Percentiles rank a stretch among this genome's conserved stretches.
Conservation (phyloP, 768 basidiomycete species). For the Pleurotus cornucopiae region DNA sequence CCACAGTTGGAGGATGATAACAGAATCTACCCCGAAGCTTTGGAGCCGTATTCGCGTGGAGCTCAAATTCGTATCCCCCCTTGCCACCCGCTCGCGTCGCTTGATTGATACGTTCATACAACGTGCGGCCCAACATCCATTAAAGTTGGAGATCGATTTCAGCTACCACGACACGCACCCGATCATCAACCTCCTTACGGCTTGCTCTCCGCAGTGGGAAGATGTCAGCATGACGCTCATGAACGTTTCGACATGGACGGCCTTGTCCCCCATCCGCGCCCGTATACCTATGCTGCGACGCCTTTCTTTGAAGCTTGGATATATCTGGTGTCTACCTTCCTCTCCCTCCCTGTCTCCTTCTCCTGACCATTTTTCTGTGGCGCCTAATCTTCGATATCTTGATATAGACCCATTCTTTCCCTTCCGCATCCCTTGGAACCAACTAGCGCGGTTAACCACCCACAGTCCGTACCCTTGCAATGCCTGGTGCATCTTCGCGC, state of each 20-base stretch:
- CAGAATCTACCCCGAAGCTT: not conserved
- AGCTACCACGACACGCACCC: slow-evolving; percentile 5
- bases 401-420: not conserved
- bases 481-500: not conserved
- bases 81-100: not conserved
- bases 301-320: slow-evolving; percentile 1
- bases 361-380: not conserved
- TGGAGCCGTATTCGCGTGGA: slow-evolving; percentile 3
- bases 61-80: not conserved
- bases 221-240: slow-evolving; percentile 6
- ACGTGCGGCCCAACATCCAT: not conserved
- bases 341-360: not conserved
- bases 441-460: not conserved
- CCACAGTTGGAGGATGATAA: not conserved
- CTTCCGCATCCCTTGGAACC: not conserved
- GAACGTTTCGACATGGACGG: slow-evolving; percentile 4
- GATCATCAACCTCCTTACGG: not conserved
- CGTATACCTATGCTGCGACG: not conserved
- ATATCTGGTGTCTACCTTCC: not conserved
- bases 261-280: not conserved
- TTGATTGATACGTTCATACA: not conserved
- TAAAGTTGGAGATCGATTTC: not conserved
- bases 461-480: not conserved
- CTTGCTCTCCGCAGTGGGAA: not conserved
- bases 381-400: not conserved